Evolutionary conservation across 345 rosid species (phyloP).

Genomic region (Laguncularia racemosa): DNA sequence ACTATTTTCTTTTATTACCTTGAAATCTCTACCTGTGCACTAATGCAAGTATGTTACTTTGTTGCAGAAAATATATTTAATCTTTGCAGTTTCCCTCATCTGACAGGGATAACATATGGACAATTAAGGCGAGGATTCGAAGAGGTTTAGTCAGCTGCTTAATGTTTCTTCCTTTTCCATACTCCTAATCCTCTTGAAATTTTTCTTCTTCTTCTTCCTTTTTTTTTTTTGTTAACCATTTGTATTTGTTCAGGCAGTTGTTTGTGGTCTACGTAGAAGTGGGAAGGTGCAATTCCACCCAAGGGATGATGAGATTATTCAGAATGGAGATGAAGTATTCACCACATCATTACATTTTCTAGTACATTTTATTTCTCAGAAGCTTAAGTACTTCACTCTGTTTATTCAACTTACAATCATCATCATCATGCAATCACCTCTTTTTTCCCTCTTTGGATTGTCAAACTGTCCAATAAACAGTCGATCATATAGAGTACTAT

Average conservation of each 20-base stretch:
- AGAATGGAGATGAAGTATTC: constrained; percentile 61
- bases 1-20: constrained; percentile 4
- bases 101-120: constrained; percentile 59
- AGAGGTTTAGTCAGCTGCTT: constrained; percentile 38
- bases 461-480: no score
- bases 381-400: no score
- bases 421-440: no score
- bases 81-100: constrained; percentile 69
- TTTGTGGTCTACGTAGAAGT: constrained; percentile 73
- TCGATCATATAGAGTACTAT: no score
- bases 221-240: constrained; percentile 7
- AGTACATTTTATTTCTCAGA: no score
- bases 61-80: constrained; percentile 93
- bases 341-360: background rate
- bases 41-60: constrained; percentile 18
- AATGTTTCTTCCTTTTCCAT: background rate
- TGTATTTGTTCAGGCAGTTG: constrained; percentile 62
- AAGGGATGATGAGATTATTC: constrained; percentile 63
- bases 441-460: no score
- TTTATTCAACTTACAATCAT: no score
- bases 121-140: constrained; percentile 65
- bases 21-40: constrained; percentile 11
- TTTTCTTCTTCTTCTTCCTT: constrained; percentile 2
- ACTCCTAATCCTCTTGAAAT: background rate
- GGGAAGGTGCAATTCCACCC: constrained; percentile 85